Conservation (phyloP, 148 eudicot genomes). For the Camellia sinensis region DNA sequence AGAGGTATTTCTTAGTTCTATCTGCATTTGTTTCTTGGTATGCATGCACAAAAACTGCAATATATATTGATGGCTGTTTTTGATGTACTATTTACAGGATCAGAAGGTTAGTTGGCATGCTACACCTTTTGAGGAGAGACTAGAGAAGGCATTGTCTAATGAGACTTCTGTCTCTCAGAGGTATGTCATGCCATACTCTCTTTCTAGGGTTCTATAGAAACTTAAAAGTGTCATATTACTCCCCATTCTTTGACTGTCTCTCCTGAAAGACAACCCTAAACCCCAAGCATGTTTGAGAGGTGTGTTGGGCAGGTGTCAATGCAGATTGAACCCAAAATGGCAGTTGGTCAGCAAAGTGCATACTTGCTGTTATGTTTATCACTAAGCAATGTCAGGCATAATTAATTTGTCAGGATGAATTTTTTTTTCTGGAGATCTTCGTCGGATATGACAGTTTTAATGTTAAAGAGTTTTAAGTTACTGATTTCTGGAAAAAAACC, state of each 20-base stretch:
- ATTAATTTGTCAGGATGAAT: too few species aligned
- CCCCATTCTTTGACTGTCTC: not conserved
- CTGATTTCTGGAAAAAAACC: not conserved
- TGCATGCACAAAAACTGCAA: not conserved
- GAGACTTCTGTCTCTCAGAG: constrained; percentile 49
- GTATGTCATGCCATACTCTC: constrained; percentile 26
- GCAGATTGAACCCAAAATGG: not conserved
- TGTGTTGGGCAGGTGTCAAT: too few species aligned
- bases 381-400: too few species aligned
- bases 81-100: constrained; percentile 48
- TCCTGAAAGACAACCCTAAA: not conserved
- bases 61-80: not conserved
- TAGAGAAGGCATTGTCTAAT: constrained; percentile 87
- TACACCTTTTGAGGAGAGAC: constrained; percentile 93
- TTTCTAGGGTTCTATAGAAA: too few species aligned
- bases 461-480: not conserved
- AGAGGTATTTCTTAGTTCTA: constrained; percentile 50
- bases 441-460: too few species aligned
- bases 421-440: too few species aligned
- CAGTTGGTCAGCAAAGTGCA: too few species aligned
- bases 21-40: not conserved
- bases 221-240: not conserved
- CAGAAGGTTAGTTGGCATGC: constrained; percentile 95
- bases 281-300: too few species aligned
- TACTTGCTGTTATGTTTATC: too few species aligned